Conservation (phyloP, 225 moss, liverwort and hornwort species). For the Ulota crispa region DNA sequence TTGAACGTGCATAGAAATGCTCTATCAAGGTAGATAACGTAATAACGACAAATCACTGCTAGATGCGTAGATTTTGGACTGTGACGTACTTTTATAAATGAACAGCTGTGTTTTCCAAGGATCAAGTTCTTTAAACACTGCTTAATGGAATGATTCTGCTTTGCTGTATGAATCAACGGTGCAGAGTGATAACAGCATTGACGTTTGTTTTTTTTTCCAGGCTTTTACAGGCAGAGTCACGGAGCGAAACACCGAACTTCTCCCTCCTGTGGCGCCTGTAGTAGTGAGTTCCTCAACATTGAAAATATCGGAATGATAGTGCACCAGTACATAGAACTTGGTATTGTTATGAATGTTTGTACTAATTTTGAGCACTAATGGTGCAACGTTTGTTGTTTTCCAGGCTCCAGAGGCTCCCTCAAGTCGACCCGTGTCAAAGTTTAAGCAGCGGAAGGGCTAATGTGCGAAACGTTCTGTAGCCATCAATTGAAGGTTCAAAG, state of each 20-base stretch:
- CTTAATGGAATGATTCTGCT: background rate
- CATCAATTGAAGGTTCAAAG: background rate
- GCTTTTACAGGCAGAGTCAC: conserved; percentile 57
- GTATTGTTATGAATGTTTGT: background rate
- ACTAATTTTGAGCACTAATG: background rate
- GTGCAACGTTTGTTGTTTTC: conserved; percentile 13
- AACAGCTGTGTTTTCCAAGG: background rate
- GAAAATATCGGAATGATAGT: background rate
- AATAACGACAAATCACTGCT: background rate
- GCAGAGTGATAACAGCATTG: background rate
- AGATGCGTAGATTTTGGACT: conserved; percentile 11
- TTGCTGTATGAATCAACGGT: background rate
- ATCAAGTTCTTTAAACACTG: background rate
- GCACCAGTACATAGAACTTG: background rate
- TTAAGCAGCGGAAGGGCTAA: conserved; percentile 57
- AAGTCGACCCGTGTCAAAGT: conserved; percentile 61
- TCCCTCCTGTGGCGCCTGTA: conserved; percentile 29
- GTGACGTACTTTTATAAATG: background rate
- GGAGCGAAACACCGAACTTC: conserved; percentile 51
- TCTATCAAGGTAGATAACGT: background rate
- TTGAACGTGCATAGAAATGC: background rate
- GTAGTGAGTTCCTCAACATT: conserved; percentile 37
- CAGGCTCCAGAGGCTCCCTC: conserved; percentile 44
- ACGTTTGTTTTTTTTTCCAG: conserved; percentile 22
- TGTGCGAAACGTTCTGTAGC: background rate